A percentile compares a stretch with the other conserved stretches of the same genome.
Conservation (phyloP, 345 rosid genomes). For the Populus pruinosa region DNA sequence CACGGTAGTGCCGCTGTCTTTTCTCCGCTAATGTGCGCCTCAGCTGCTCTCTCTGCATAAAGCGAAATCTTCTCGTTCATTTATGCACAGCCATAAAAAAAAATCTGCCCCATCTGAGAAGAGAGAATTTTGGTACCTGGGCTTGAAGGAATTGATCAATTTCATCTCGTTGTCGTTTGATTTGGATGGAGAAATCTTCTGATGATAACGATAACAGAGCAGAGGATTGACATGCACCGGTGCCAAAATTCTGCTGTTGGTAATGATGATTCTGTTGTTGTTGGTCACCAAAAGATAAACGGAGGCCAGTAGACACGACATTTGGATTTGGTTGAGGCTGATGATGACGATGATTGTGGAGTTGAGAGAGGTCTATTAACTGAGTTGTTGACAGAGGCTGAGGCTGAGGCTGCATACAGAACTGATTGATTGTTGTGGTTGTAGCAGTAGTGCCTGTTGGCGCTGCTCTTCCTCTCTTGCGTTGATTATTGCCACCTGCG, state of each 20-base stretch:
- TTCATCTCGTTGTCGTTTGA: constrained; percentile 70
- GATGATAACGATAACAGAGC: constrained; percentile 32
- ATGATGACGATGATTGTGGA: constrained; percentile 34
- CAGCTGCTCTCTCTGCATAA: constrained; percentile 64
- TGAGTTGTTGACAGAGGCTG: constrained; percentile 34
- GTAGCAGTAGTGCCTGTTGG: constrained; percentile 7
- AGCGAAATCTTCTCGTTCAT: neutral
- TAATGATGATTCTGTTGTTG: constrained; percentile 24
- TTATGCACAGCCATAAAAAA: neutral
- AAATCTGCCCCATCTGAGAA: neutral
- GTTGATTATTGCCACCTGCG: constrained; percentile 29
- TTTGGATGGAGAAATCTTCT: constrained; percentile 56
- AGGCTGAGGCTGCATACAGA: constrained; percentile 32
- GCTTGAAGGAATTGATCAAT: constrained; percentile 66
- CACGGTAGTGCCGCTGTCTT: constrained; percentile 67
- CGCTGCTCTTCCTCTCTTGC: constrained; percentile 60
- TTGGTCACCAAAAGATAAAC: constrained; percentile 58
- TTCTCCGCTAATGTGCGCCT: constrained; percentile 71
- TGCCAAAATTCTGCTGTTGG: constrained; percentile 31
- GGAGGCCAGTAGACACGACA: constrained; percentile 79
- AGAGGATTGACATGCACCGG: constrained; percentile 25
- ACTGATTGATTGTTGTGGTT: constrained; percentile 20
- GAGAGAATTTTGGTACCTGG: constrained; percentile 49
- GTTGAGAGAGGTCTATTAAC: constrained; percentile 51
- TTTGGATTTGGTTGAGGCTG: constrained; percentile 35